phyloP scores from a whole-genome alignment of 495 filamentous ascomycete species.

The Terfezia boudieri region DNA sequence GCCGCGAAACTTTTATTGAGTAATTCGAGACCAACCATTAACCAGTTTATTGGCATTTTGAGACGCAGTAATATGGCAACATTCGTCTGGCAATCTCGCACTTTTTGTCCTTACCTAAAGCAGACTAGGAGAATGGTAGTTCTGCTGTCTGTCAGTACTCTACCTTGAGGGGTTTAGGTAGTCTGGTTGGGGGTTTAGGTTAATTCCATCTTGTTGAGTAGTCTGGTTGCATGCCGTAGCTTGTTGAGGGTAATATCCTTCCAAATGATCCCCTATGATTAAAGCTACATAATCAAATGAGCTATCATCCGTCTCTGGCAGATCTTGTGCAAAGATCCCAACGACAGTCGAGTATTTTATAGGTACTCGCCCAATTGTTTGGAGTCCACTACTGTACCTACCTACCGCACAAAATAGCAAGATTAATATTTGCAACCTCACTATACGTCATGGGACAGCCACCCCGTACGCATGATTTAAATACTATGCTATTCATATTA shows the following conservation, averaged over 20 bases:
- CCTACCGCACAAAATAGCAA: too few species aligned
- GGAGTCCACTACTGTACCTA: too few species aligned
- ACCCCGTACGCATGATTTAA: too few species aligned
- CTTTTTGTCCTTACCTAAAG: too few species aligned
- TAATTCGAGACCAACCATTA: too few species aligned
- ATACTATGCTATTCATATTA: too few species aligned
- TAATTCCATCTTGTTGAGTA: background rate
- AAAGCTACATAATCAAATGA: slow-evolving; percentile 41
- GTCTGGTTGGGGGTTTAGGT: slow-evolving; percentile 34
- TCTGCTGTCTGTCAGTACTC: slow-evolving; percentile 39
- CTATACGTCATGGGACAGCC: too few species aligned
- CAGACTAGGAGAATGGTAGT: too few species aligned
- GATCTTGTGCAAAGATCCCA: slow-evolving; percentile 52
- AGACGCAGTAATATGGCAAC: slow-evolving; percentile 30
- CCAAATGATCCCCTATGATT: slow-evolving; percentile 6
- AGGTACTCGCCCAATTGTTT: slow-evolving; percentile 1
- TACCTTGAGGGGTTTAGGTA: slow-evolving; percentile 28
- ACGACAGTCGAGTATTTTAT: slow-evolving; percentile 41
- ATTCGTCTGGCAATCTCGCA: slow-evolving; percentile 34
- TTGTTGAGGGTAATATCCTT: slow-evolving; percentile 7
- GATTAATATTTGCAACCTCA: too few species aligned
- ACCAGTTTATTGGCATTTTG: slow-evolving; percentile 9
- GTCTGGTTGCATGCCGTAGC: too few species aligned
- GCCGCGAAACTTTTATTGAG: too few species aligned
- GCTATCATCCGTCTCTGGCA: slow-evolving; percentile 34